Base-by-base conservation (phyloP, 169 alveolate species). In the Amoebophrya sp. region DNA sequence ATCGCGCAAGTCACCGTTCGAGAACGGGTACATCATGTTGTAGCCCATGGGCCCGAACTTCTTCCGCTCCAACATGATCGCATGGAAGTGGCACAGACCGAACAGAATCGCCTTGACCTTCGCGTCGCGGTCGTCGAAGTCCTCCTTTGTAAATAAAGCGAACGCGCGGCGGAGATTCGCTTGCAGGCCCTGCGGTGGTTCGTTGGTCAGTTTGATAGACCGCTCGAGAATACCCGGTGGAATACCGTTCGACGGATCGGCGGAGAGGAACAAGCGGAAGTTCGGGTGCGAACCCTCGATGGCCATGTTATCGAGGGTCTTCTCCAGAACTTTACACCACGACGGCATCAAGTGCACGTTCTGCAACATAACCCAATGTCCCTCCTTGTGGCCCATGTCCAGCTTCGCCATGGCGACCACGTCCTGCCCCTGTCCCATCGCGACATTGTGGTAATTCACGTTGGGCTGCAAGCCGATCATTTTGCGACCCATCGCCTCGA, bases 31-130 rank as follows among this genome's bases (percentile, higher is more conserved):
- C 92, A 95, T 95, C 98, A 97, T 97, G 94, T 98, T 98, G 98
- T 98, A 98, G 90, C 99, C 99, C 93, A 97, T 96, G 40, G 99
- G 97, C n/a, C 99, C 99, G 94, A 98, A 98, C 95, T 97, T 97
- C 96, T 98, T 97, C 93, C 99, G 96, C 95, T 98, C 99, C 55
- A 97, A 95, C 94, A 98, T 97, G 38, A 97, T 96, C 23, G 99
- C 97, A 96, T 98, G 99, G 98, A 97, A 98, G 97, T 96, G 97
- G 94, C 99, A 97, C 90, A 98, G 97, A 1, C 98, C 99, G 95
- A 98, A 98, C 53, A 98, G 93, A 93, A 97, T 98, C 39, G 98
- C 96, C 95, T 97, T 97, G 90, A 97, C 97, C 96, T 97, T 97
- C 89, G 98, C 95, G 93, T 98, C 99, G 90, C 95, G 94, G 77